A percentile compares a stretch with the other conserved stretches of the same genome.
These are phyloP conservation scores for Arthromyces matolae DNA, from an alignment of 768 basidiomycete genomes.

Conservation along the genomic window DNA sequence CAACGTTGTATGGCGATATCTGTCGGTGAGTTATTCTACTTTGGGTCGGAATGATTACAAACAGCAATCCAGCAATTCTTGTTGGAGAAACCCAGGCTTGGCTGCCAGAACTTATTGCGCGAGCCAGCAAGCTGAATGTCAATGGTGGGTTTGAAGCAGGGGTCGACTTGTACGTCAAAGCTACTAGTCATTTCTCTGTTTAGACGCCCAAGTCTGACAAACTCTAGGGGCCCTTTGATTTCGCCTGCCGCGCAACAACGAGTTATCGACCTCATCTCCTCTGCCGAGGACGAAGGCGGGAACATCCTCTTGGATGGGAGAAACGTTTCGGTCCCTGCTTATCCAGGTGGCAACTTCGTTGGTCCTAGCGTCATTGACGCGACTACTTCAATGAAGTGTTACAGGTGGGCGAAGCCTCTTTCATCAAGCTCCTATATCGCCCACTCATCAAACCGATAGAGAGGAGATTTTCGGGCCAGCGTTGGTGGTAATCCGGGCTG, in stretches of 20 bases:
- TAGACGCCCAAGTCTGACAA: slow-evolving; percentile 3
- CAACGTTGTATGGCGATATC: slow-evolving; percentile 98
- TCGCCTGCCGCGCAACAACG: slow-evolving; percentile 80
- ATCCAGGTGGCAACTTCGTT: slow-evolving; percentile 89
- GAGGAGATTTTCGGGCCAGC: slow-evolving; percentile 97
- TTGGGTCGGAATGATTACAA: neutral
- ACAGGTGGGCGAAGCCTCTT: slow-evolving; percentile 54
- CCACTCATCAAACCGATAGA: slow-evolving; percentile 33
- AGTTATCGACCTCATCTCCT: slow-evolving; percentile 70
- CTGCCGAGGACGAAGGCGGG: slow-evolving; percentile 77
- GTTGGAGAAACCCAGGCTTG: slow-evolving; percentile 78
- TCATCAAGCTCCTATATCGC: neutral
- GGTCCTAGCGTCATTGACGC: slow-evolving; percentile 90
- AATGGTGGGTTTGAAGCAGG: slow-evolving; percentile 87
- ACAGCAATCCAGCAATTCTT: slow-evolving; percentile 52
- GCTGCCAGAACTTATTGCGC: slow-evolving; percentile 83
- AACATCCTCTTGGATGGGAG: slow-evolving; percentile 86
- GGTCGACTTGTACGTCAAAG: slow-evolving; percentile 63
- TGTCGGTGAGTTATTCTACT: slow-evolving; percentile 53
- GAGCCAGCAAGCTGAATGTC: slow-evolving; percentile 75
- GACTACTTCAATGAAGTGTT: slow-evolving; percentile 79
- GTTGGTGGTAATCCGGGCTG: slow-evolving; percentile 69
- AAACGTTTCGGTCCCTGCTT: slow-evolving; percentile 58
- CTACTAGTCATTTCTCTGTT: neutral
- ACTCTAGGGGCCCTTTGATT: slow-evolving; percentile 66